Conservation (phyloP, 2,329 filamentous ascomycete species). For the Cladosporium sp. region DNA sequence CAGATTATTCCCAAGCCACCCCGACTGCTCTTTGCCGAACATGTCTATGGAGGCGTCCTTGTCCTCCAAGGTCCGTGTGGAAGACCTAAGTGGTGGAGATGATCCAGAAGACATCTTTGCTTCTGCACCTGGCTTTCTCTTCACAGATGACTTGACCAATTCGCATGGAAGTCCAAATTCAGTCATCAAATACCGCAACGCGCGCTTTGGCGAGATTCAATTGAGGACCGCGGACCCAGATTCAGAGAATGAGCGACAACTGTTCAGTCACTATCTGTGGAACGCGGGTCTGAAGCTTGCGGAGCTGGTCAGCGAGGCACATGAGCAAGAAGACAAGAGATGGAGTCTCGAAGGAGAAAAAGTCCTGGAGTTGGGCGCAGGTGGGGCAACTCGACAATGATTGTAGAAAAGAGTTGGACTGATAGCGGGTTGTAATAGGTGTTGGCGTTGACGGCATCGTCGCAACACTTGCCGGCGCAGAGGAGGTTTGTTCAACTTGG, state of each 20-base stretch:
- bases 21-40: background rate
- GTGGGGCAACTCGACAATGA: conserved; percentile 44
- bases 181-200: conserved; percentile 50
- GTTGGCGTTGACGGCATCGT: conserved; percentile 45
- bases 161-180: conserved; percentile 59
- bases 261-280: conserved; percentile 71
- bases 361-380: conserved; percentile 62
- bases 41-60: conserved; percentile 13
- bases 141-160: conserved; percentile 61
- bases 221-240: conserved; percentile 40
- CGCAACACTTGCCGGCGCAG: conserved; percentile 39
- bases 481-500: conserved; percentile 28
- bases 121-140: conserved; percentile 56
- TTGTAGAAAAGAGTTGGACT: conserved; percentile 14
- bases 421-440: conserved; percentile 25
- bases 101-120: conserved; percentile 43
- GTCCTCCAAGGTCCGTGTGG: conserved; percentile 24
- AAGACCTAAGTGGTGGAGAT: conserved; percentile 18
- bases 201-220: conserved; percentile 33
- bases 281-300: conserved; percentile 51
- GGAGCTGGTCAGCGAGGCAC: conserved; percentile 34
- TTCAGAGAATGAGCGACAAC: conserved; percentile 48
- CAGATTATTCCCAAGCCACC: background rate
- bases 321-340: conserved; percentile 25
- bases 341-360: conserved; percentile 46